Base-by-base conservation (phyloP, 495 filamentous ascomycete species). In the Hyaloscypha variabilis region DNA sequence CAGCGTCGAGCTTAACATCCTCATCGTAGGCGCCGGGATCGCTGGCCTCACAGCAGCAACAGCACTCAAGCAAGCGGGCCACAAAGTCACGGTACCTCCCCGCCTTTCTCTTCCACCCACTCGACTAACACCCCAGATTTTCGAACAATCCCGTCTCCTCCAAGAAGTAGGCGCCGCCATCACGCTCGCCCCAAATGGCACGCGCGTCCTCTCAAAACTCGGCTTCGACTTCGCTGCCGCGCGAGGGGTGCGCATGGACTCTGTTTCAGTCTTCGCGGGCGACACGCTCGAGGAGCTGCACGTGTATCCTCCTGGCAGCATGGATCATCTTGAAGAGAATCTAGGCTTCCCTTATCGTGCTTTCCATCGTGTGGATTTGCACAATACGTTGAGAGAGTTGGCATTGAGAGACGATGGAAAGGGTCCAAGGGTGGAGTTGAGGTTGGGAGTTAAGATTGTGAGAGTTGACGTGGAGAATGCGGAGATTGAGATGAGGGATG, bases 11-110 rank as follows among this genome's bases (percentile, higher is more conserved):
- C 49, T 79, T 51, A 71, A 68, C 21, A 72, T 85, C 60, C 60
- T 78, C 59, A 83, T 87, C 17, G 78, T 84, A 14, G 84, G 84
- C 19, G 84, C 80, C 24, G 84, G 85, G 0, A 86, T 86, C 19
- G 82, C 81, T 6, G 83, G 84, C 6, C 70, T 86, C 26, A 74
- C 78, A 2, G 78, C 83, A 23, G 84, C 84, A 0, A 80, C 85
- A 64, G 82, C 78, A 4, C 67, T 87, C 14, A 77, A 82, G 24
- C 77, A 79, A 26, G 76, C 81, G 53, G 84, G 84, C 13, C 85
- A 87, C 66, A 53, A 76, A 14, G 82, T 85, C n/a, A 69, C 78
- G 54, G 77, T 84, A 34, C 49, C 5, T 53, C 70, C 62, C 1
- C n/a, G n/a, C 19, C 24, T 11, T 63, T 50, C 1, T 66, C 67